These are phyloP conservation scores for Lolium multiflorum DNA, from an alignment of 176 grass and related monocot species.

Conservation along the genomic window DNA sequence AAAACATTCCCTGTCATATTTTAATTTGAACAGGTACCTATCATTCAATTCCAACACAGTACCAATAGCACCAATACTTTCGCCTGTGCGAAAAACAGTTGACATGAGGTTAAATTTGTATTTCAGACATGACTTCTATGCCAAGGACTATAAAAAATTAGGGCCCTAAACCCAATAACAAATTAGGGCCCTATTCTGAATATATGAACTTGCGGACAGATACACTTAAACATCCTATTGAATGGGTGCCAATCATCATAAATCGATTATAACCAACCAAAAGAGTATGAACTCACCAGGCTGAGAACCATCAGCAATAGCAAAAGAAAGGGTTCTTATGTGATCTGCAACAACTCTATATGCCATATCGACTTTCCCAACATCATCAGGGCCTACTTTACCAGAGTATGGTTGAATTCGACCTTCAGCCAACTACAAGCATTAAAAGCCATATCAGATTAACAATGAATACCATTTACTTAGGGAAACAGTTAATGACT, in stretches of 20 bases:
- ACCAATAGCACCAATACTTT: not conserved
- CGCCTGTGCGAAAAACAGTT: not conserved
- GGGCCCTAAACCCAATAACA: not conserved
- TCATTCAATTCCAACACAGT: not conserved
- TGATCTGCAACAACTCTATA: constrained; percentile 98
- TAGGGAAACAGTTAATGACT: not conserved
- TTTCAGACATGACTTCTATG: not conserved
- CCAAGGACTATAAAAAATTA: not conserved
- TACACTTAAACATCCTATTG: not conserved
- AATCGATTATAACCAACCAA: constrained; percentile 27
- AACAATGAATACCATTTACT: constrained; percentile 28
- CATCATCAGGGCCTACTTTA: constrained; percentile 76
- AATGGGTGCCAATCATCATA: constrained; percentile 3
- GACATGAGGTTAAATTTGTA: constrained; percentile 3
- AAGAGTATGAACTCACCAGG: constrained; percentile 60
- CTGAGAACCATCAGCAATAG: constrained; percentile 91
- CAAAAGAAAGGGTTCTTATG: constrained; percentile 89
- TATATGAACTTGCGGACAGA: not conserved
- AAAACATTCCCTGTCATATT: not conserved
- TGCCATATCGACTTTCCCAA: constrained; percentile 94
- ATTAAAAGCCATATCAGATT: constrained; percentile 32
- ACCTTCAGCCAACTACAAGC: constrained; percentile 60
- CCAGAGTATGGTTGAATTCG: constrained; percentile 69
- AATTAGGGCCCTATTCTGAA: not conserved
- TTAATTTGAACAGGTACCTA: not conserved